Base-by-base conservation (phyloP, 176 grass and related monocot genomes). In the Tillandsia leiboldiana region DNA sequence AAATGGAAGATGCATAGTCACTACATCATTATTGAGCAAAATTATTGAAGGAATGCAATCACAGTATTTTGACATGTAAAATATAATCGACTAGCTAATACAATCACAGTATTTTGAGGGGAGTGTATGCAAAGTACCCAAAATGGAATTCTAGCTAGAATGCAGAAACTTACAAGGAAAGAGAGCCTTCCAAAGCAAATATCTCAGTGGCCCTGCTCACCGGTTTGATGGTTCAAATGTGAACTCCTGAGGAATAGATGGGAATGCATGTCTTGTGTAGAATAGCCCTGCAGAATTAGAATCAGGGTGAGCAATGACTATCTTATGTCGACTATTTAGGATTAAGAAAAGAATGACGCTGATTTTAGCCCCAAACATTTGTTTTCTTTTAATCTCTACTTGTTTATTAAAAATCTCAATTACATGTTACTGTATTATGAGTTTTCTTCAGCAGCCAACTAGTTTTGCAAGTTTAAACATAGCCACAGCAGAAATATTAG, bases 271-370 rank as follows among this genome's bases (percentile, higher is more conserved):
- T 71, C 65, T 68, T 69, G 74, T 58, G 77, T 78, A 23, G 69
- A 49, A 72, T 87, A 88, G 17, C 72, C 85, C 89, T 91, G 77
- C 18, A 33, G 0, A 85, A 77, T 68, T 9, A 56, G 23, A 82
- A 49, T 26, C 81, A 14, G 78, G 64, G 56, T 42, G 33, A 42
- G 33, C 33, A 42, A 42, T 42, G 33, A 42, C 33, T 42, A 42
- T 42, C 33, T 6, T 6, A 42, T 42, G 33, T 42, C 33, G 33
- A 42, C 33, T 42, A 42, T 42, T 4, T 33, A 33, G 14, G n/a
- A 17, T 8, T 17, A 59, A 20, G n/a, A 59, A 59, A 15, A 15
- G 14, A 59, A 59, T n/a, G 14, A 17, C 10, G 10, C 8, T 22
- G 20, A 59, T 14, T 20, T 18, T 61, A 2, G 17, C 17, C 15